Percentiles rank a stretch among this genome's conserved stretches.
phyloP scores from a whole-genome alignment of 345 rosid genomes.

The Alliaria petiolata region DNA sequence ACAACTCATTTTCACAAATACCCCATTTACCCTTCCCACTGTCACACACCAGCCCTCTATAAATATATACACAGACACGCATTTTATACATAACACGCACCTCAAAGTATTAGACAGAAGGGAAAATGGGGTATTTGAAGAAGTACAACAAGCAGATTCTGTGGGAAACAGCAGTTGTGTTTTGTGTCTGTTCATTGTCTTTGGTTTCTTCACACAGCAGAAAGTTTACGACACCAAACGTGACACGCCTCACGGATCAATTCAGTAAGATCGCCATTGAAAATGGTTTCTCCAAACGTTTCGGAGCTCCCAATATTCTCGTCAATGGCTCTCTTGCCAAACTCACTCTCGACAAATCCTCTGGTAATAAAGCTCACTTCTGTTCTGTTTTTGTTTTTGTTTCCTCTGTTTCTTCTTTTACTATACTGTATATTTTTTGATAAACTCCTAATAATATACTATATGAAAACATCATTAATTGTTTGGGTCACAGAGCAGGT shows the following conservation, averaged over 20 bases:
- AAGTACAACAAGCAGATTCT: slow-evolving; percentile 19
- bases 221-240: slow-evolving; percentile 50
- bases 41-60: background rate
- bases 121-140: slow-evolving; percentile 10
- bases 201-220: slow-evolving; percentile 57
- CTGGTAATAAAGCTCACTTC: slow-evolving; percentile 39
- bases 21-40: slow-evolving; percentile 6
- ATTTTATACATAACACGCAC: background rate
- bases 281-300: slow-evolving; percentile 41
- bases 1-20: slow-evolving; percentile 10
- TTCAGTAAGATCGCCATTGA: slow-evolving; percentile 49
- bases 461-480: background rate
- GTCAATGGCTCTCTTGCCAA: slow-evolving; percentile 55
- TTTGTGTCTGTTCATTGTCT: slow-evolving; percentile 36
- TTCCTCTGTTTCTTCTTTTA: background rate
- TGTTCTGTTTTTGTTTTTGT: background rate
- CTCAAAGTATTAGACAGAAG: slow-evolving; percentile 31
- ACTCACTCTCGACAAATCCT: slow-evolving; percentile 65
- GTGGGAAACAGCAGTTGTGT: slow-evolving; percentile 23
- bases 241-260: slow-evolving; percentile 57
- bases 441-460: background rate
- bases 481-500: background rate
- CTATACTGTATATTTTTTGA: no score
- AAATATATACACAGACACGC: slow-evolving; percentile 11
- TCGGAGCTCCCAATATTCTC: slow-evolving; percentile 57